Conservation (phyloP, 176 grass and related monocot genomes). For the Tillandsia leiboldiana region DNA sequence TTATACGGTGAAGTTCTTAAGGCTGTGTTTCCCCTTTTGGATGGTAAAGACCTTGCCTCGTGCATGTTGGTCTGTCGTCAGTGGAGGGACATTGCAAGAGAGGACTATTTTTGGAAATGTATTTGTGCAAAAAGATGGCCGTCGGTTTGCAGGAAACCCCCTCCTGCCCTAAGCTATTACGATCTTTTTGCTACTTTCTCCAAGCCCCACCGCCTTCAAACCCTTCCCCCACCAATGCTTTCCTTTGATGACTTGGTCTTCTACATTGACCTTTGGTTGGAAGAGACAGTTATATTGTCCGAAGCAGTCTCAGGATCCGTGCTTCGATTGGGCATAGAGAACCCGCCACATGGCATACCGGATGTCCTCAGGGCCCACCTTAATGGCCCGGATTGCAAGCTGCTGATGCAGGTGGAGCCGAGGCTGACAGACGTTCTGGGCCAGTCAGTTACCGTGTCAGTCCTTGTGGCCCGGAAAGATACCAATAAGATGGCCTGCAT, state of each 20-base stretch:
- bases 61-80: slow-evolving; percentile 76
- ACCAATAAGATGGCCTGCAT: slow-evolving; percentile 54
- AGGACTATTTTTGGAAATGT: slow-evolving; percentile 83
- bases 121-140: slow-evolving; percentile 62
- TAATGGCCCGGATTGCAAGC: slow-evolving; percentile 37
- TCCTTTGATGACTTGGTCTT: slow-evolving; percentile 54
- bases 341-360: slow-evolving; percentile 35
- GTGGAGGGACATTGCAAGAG: slow-evolving; percentile 48
- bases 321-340: slow-evolving; percentile 38
- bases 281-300: slow-evolving; percentile 48
- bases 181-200: slow-evolving; percentile 55
- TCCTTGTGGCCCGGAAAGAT: slow-evolving; percentile 58
- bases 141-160: slow-evolving; percentile 49
- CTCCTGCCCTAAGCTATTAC: slow-evolving; percentile 37
- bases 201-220: slow-evolving; percentile 25
- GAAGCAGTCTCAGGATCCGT: slow-evolving; percentile 42
- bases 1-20: slow-evolving; percentile 54
- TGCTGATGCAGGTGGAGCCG: slow-evolving; percentile 55
- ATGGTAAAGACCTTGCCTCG: slow-evolving; percentile 52
- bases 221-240: slow-evolving; percentile 42
- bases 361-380: slow-evolving; percentile 47
- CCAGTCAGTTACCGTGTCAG: slow-evolving; percentile 33
- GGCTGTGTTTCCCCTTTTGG: slow-evolving; percentile 51
- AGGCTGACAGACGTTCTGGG: slow-evolving; percentile 33
- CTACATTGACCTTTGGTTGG: slow-evolving; percentile 69